Evolutionary conservation across 306 rosid species (phyloP).

Genomic region (Sicyos edulis): DNA sequence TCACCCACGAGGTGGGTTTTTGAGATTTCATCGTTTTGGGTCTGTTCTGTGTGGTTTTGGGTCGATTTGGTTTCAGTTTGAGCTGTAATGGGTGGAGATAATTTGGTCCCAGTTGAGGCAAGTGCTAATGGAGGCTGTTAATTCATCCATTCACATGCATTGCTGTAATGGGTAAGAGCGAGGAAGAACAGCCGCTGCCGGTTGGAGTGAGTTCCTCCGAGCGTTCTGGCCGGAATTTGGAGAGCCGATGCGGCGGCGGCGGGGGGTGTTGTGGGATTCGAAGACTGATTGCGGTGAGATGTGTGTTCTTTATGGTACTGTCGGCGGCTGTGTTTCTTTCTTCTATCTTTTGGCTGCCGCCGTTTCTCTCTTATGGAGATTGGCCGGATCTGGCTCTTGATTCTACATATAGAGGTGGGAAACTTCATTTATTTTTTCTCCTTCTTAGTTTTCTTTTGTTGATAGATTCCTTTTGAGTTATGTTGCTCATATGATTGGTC

Average conservation of each 20-base stretch:
- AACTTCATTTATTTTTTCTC: not conserved
- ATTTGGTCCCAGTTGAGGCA: slow-evolving; percentile 25
- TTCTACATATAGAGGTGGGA: slow-evolving; percentile 53
- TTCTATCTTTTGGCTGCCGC: slow-evolving; percentile 82
- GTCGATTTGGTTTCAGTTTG: not conserved
- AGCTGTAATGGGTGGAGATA: slow-evolving; percentile 5
- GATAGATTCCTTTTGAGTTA: too few species aligned
- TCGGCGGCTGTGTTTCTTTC: slow-evolving; percentile 68
- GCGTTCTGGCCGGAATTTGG: slow-evolving; percentile 42
- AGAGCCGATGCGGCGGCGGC: slow-evolving; percentile 40
- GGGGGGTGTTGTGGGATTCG: slow-evolving; percentile 39
- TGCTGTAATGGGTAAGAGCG: slow-evolving; percentile 75
- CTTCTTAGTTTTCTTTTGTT: slow-evolving; percentile 3
- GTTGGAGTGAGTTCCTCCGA: slow-evolving; percentile 30
- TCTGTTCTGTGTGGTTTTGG: not conserved
- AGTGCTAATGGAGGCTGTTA: slow-evolving; percentile 31
- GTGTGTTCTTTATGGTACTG: slow-evolving; percentile 52
- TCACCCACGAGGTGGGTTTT: not conserved
- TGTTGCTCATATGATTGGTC: too few species aligned
- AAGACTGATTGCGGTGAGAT: slow-evolving; percentile 50
- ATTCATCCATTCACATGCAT: slow-evolving; percentile 34
- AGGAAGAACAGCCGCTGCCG: slow-evolving; percentile 44
- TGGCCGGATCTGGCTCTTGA: slow-evolving; percentile 39
- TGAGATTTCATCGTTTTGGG: not conserved
- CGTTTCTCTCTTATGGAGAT: slow-evolving; percentile 56